Percentiles rank a stretch among this genome's conserved stretches.
These are phyloP conservation scores for Pestalotiopsis sp. DNA, from an alignment of 2,329 filamentous ascomycete genomes.

Conservation along the genomic window DNA sequence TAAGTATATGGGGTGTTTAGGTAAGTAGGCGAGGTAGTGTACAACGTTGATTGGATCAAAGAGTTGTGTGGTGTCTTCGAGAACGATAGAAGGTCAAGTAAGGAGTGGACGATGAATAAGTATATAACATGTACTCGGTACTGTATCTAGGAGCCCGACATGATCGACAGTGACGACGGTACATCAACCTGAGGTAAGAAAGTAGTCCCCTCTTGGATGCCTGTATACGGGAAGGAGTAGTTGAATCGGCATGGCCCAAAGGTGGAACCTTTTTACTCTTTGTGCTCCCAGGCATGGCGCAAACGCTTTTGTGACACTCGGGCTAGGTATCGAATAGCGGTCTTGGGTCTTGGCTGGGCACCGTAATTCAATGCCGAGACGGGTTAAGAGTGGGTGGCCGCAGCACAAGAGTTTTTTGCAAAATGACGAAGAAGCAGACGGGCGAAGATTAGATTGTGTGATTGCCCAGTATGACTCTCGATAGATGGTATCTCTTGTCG, in stretches of 20 bases:
- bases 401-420: slow-evolving; percentile 14
- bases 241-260: background rate
- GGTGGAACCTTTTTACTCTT: background rate
- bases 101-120: background rate
- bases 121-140: background rate
- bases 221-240: slow-evolving; percentile 1
- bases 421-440: slow-evolving; percentile 10
- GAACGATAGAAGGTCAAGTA: background rate
- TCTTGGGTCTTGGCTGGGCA: background rate
- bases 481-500: slow-evolving; percentile 16
- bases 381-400: slow-evolving; percentile 4
- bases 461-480: slow-evolving; percentile 7
- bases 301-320: background rate
- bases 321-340: background rate
- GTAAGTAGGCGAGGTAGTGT: background rate
- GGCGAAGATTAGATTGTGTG: background rate
- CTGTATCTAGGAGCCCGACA: background rate
- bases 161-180: background rate
- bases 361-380: background rate
- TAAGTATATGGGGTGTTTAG: background rate
- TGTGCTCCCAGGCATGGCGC: too few species aligned
- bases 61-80: background rate
- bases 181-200: background rate
- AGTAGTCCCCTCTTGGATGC: background rate
- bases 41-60: background rate